phyloP scores from a whole-genome alignment of 768 basidiomycete species.

The Roridomyces roridus region DNA sequence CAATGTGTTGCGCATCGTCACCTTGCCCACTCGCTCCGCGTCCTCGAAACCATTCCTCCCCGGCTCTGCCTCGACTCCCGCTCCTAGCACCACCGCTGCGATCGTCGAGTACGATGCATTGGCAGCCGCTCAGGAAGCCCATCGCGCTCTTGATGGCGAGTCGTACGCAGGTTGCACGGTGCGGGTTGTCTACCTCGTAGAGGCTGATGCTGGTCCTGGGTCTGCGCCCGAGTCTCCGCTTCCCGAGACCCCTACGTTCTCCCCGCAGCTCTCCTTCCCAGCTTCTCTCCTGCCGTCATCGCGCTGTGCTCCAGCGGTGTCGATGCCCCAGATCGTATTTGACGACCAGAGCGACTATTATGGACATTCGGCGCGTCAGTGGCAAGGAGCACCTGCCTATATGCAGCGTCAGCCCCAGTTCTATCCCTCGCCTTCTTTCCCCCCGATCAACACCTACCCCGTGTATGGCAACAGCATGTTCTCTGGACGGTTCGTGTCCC shows the following conservation, averaged over 20 bases:
- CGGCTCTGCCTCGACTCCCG: conserved; percentile 2
- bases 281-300: not conserved
- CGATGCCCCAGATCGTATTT: conserved; percentile 14
- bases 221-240: conserved; percentile 18
- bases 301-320: conserved; percentile 8
- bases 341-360: conserved; percentile 11
- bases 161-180: conserved; percentile 21
- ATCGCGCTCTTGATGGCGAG: conserved; percentile 20
- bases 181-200: conserved; percentile 18
- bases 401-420: conserved; percentile 8
- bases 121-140: conserved; percentile 20
- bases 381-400: not conserved
- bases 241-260: conserved; percentile 5
- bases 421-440: conserved; percentile 5
- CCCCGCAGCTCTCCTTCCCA: conserved; percentile 6
- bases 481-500: conserved; percentile 10
- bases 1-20: conserved; percentile 59
- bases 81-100: conserved; percentile 12
- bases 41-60: not conserved
- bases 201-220: conserved; percentile 12
- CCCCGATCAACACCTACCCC: conserved; percentile 6
- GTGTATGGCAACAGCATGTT: conserved; percentile 10
- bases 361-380: conserved; percentile 8
- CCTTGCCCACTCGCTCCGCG: conserved; percentile 57
- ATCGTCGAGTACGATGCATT: conserved; percentile 18